These are phyloP conservation scores for Tulasnella sp. DNA, from an alignment of 768 basidiomycete species.

Conservation along the genomic window DNA sequence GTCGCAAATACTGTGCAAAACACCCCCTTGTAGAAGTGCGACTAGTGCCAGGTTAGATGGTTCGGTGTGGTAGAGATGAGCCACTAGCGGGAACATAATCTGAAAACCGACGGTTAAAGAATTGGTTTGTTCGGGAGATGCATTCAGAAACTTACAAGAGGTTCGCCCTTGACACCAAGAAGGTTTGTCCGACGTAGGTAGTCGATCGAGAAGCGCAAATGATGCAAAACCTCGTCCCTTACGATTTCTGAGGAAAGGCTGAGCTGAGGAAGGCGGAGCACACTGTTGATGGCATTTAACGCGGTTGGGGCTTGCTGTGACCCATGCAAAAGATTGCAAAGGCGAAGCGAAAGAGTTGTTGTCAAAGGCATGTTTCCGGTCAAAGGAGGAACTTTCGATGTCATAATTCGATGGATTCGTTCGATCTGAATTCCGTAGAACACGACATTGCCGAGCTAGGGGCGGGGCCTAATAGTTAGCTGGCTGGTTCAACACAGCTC, in stretches of 20 bases:
- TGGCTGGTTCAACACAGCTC: no score
- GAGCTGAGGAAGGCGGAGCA: conserved; percentile 52
- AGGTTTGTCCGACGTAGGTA: conserved; percentile 54
- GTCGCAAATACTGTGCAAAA: conserved; percentile 50
- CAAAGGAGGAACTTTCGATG: conserved; percentile 56
- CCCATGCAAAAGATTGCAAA: conserved; percentile 60
- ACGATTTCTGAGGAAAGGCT: conserved; percentile 50
- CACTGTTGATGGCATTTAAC: conserved; percentile 42
- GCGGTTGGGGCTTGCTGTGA: conserved; percentile 46
- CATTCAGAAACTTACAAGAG: conserved; percentile 45
- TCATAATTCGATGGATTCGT: conserved; percentile 52
- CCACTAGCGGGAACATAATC: conserved; percentile 12
- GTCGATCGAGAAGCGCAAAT: conserved; percentile 62
- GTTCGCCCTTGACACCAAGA: conserved; percentile 47
- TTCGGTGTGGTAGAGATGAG: conserved; percentile 44
- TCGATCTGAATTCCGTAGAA: conserved; percentile 63
- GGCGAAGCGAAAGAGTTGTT: conserved; percentile 55
- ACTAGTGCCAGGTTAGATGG: conserved; percentile 63
- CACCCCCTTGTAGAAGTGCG: conserved; percentile 47
- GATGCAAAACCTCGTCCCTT: conserved; percentile 51
- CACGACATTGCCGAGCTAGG: conserved; percentile 52
- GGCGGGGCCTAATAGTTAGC: neutral
- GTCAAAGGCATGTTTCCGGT: conserved; percentile 60
- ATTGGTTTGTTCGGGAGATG: conserved; percentile 40
- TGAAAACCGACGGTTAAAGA: neutral